Evolutionary conservation across 1,139 yeast species (phyloP), one percentile per base, ranked within the genome.

Genomic region (Spathaspora sp.): DNA sequence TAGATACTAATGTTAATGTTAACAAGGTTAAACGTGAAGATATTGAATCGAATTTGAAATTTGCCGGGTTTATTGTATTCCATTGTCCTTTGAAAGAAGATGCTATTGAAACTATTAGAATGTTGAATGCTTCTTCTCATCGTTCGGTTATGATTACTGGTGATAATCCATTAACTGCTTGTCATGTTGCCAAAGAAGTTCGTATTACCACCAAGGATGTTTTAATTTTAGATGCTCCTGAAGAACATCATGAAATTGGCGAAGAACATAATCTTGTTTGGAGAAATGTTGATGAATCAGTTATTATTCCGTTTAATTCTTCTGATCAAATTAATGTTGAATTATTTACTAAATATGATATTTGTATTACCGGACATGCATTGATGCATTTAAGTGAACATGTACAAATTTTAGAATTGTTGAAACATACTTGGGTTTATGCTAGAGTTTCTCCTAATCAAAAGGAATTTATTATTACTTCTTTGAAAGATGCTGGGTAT

Each of bases 61-160:
- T 93, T 71, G 97, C 87, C 43, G 99, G 99, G 5, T 95, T 93
- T 64, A 82, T 93, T 60, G 95, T 95, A 44, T 93, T 93, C 86
- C 96, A 89, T 63, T 91, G 98, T 73, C 99, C 99, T 33, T 81
- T 93, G 76, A 93, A 93, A 67, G 78, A 78, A 40, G 99, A 93
- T 71, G 99, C 99, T 38, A 74, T 89, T 62, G 93, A 84, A 56
- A 86, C 97, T 42, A 86, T 93, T 56, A 76, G 82, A 61, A 91
- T 90, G 97, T 79, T 93, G 67, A 93, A 89, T 65, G 96, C 90
- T 63, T 90, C 97, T 1, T 84, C 95, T 47, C 99, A 93, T 65
- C 89, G 99, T 64, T 84, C 86, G 65, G 83, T 95, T 43, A 93
- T 93, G 99, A 95, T 95, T 59, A 93, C 99, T 49, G 99, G 99